Percentiles rank a stretch among this genome's conserved stretches.
Evolutionary conservation across 2,329 filamentous ascomycete species (phyloP).

Genomic region (Aspergillus hortae): DNA sequence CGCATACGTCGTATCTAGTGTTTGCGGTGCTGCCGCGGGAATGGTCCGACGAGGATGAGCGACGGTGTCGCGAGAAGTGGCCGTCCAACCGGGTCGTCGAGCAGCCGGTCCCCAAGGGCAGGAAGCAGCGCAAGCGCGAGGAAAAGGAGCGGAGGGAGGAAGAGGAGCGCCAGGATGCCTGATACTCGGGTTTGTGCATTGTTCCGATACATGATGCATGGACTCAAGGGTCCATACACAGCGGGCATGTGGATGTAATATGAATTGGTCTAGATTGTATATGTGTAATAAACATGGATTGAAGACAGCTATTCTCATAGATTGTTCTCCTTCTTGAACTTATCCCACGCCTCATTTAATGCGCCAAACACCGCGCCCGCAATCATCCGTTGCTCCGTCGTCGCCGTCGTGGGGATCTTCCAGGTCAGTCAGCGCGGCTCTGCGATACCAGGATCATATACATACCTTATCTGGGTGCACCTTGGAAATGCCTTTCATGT

Average conservation of each 20-base stretch:
- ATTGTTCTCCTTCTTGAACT: conserved; percentile 62
- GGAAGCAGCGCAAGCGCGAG: conserved; percentile 36
- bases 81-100: conserved; percentile 54
- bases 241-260: too few species aligned
- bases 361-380: conserved; percentile 62
- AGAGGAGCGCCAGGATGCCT: conserved; percentile 7
- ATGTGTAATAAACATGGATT: conserved; percentile 3
- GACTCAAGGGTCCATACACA: neutral
- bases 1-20: conserved; percentile 93
- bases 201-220: neutral
- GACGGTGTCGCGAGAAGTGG: conserved; percentile 61
- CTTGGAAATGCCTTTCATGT: conserved; percentile 99
- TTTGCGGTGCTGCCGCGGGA: conserved; percentile 86
- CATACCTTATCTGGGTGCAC: conserved; percentile 97
- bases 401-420: conserved; percentile 60
- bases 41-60: conserved; percentile 82
- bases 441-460: conserved; percentile 13
- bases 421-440: conserved; percentile 4
- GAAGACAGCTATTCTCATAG: conserved; percentile 34
- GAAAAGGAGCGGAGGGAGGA: conserved; percentile 43
- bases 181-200: neutral
- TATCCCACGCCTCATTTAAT: conserved; percentile 66
- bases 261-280: neutral
- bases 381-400: conserved; percentile 65
- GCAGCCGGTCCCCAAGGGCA: conserved; percentile 30